Conservation (phyloP, 495 filamentous ascomycete genomes). For the Podospora sp. region DNA sequence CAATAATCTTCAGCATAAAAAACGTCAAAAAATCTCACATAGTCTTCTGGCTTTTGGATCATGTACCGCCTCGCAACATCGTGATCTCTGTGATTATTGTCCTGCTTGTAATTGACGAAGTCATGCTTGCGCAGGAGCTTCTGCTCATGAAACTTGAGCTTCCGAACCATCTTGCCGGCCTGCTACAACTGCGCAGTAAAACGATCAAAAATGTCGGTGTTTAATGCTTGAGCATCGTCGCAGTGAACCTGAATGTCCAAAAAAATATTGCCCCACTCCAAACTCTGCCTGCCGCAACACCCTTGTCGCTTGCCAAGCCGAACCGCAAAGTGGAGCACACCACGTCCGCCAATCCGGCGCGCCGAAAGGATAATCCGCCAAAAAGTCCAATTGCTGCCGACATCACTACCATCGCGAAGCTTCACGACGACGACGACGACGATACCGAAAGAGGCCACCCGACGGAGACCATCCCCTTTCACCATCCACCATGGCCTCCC, state of each 20-base stretch:
- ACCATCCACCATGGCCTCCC: slow-evolving; percentile 17
- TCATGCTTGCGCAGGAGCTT: slow-evolving; percentile 84
- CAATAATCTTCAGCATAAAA: too few relatives aligned
- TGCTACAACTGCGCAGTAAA: not conserved
- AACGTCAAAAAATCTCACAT: slow-evolving; percentile 31
- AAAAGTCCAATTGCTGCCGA: slow-evolving; percentile 5
- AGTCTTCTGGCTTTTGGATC: slow-evolving; percentile 80
- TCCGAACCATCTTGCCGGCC: slow-evolving; percentile 70
- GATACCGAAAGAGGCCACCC: not conserved
- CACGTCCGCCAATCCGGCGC: slow-evolving; percentile 4
- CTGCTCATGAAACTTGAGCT: slow-evolving; percentile 85
- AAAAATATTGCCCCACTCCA: slow-evolving; percentile 23
- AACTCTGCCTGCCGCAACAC: slow-evolving; percentile 16
- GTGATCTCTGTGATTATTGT: slow-evolving; percentile 77
- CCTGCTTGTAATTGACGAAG: slow-evolving; percentile 89
- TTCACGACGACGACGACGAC: not conserved
- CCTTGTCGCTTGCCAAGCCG: slow-evolving; percentile 4
- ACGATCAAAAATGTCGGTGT: not conserved
- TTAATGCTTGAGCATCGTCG: not conserved
- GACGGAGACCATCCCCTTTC: not conserved
- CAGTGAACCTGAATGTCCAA: not conserved
- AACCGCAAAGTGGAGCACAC: not conserved
- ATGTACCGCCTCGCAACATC: slow-evolving; percentile 80
- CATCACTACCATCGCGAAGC: slow-evolving; percentile 7
- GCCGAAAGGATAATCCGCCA: slow-evolving; percentile 18